These are phyloP conservation scores for Lachnellula hyalina DNA, from an alignment of 2,329 filamentous ascomycete species.

Conservation along the genomic window DNA sequence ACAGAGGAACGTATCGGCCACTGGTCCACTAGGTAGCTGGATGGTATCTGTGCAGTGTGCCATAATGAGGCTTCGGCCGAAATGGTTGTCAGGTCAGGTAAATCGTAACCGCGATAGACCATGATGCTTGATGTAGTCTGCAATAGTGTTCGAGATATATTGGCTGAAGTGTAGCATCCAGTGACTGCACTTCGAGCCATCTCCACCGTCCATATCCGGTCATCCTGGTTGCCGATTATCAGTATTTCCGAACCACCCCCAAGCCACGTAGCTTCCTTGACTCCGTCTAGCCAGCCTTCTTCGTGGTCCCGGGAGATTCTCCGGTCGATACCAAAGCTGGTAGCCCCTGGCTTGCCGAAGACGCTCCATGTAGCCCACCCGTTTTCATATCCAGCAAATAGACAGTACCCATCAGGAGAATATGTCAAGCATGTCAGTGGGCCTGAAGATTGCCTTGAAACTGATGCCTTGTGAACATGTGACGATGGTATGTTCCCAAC, in stretches of 20 bases:
- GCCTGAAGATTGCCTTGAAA: slow-evolving; percentile 64
- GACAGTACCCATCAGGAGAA: slow-evolving; percentile 91
- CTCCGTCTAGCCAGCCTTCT: slow-evolving; percentile 79
- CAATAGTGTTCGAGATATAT: slow-evolving; percentile 81
- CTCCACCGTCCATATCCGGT: slow-evolving; percentile 80
- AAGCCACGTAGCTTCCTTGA: slow-evolving; percentile 77
- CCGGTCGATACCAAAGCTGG: slow-evolving; percentile 71
- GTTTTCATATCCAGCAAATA: slow-evolving; percentile 87
- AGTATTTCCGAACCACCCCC: slow-evolving; percentile 83
- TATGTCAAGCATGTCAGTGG: slow-evolving; percentile 70
- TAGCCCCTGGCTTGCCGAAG: slow-evolving; percentile 84
- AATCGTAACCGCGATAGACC: slow-evolving; percentile 88
- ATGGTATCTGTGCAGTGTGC: slow-evolving; percentile 85
- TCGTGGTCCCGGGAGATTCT: slow-evolving; percentile 59
- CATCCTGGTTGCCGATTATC: slow-evolving; percentile 63
- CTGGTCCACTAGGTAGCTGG: slow-evolving; percentile 79
- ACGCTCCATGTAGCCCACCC: slow-evolving; percentile 98
- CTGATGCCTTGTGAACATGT: slow-evolving; percentile 67
- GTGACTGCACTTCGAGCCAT: slow-evolving; percentile 92
- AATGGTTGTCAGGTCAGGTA: slow-evolving; percentile 84
- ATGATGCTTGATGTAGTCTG: slow-evolving; percentile 86
- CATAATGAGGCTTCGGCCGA: slow-evolving; percentile 91
- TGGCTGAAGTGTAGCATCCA: slow-evolving; percentile 85
- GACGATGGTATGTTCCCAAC: slow-evolving; percentile 86
- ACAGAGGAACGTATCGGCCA: slow-evolving; percentile 89